Percentiles rank a stretch among this genome's conserved stretches.
phyloP scores from a whole-genome alignment of 2,329 filamentous ascomycete genomes.

The Stagonosporopsis rhizophila region DNA sequence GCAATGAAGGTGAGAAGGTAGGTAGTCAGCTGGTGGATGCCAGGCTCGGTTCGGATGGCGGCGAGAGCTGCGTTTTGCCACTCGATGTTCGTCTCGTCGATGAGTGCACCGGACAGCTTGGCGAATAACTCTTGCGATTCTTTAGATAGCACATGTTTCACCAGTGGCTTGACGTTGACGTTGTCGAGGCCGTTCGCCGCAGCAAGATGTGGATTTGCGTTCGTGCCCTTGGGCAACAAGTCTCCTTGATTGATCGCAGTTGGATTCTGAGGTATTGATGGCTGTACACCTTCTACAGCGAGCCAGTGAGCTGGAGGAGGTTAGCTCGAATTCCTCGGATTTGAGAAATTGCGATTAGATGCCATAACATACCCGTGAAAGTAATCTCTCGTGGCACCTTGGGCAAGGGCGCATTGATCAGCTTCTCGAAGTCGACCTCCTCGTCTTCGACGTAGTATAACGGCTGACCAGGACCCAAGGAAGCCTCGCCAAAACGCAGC shows the following conservation, averaged over 20 bases:
- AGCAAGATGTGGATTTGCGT: conserved; percentile 83
- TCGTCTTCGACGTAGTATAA: conserved; percentile 98
- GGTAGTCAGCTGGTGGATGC: conserved; percentile 91
- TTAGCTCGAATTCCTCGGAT: conserved; percentile 14
- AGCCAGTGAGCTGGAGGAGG: conserved; percentile 82
- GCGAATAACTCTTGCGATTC: conserved; percentile 97
- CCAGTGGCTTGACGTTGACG: conserved; percentile 82
- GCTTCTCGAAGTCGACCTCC: conserved; percentile 97
- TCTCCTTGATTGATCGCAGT: conserved; percentile 86
- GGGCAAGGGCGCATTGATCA: conserved; percentile 94
- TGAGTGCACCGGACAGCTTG: conserved; percentile 86
- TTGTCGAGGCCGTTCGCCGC: conserved; percentile 85
- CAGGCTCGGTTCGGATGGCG: conserved; percentile 86
- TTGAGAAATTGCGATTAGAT: not conserved
- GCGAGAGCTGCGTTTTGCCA: conserved; percentile 85
- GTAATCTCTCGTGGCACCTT: conserved; percentile 93
- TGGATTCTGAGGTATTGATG: conserved; percentile 94
- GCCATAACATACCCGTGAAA: conserved; percentile 73
- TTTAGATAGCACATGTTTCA: conserved; percentile 95
- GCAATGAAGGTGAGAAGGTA: conserved; percentile 97
- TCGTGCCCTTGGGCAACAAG: conserved; percentile 86
- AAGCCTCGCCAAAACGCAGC: conserved; percentile 90
- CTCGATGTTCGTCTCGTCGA: conserved; percentile 87
- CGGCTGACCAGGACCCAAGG: conserved; percentile 89
- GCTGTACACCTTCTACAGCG: conserved; percentile 95